These are phyloP conservation scores for Effrenium voratum DNA, from an alignment of 73 alveolate species.

Conservation along the genomic window DNA sequence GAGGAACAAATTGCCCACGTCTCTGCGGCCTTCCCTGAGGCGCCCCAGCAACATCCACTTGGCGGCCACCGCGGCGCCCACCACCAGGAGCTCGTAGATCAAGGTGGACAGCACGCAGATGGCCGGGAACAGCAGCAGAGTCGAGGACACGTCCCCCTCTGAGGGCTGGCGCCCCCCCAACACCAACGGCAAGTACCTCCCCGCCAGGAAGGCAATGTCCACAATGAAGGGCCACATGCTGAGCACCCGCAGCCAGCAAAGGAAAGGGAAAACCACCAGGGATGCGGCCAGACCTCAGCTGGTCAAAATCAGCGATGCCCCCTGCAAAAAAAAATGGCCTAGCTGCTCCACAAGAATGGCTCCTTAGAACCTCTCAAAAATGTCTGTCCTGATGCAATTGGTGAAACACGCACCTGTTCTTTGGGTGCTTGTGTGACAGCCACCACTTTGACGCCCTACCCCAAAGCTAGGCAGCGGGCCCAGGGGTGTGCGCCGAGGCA, in stretches of 20 bases:
- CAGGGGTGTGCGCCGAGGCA: constrained; percentile 43
- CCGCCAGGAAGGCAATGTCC: background rate
- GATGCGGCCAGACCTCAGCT: constrained; percentile 44
- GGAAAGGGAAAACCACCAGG: background rate
- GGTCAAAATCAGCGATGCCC: background rate
- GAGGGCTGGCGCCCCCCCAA: constrained; percentile 41
- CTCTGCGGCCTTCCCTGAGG: constrained; percentile 4
- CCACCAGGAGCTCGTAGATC: background rate
- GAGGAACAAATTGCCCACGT: constrained; percentile 7
- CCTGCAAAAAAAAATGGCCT: background rate
- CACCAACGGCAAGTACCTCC: background rate
- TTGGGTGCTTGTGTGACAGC: too few species aligned
- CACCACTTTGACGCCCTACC: too few species aligned
- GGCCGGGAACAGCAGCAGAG: constrained; percentile 15
- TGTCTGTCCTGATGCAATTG: too few species aligned
- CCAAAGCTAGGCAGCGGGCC: background rate
- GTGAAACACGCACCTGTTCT: too few species aligned
- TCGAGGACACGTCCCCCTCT: background rate
- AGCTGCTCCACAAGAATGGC: too few species aligned
- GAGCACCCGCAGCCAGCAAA: background rate
- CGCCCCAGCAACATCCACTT: constrained; percentile 65
- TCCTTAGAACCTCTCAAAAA: too few species aligned
- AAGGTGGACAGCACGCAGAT: background rate
- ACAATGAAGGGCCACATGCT: constrained; percentile 38
- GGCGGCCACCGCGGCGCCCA: constrained; percentile 22